Conservation (phyloP, 768 basidiomycete species). For the Leccinellum rugosiceps region DNA sequence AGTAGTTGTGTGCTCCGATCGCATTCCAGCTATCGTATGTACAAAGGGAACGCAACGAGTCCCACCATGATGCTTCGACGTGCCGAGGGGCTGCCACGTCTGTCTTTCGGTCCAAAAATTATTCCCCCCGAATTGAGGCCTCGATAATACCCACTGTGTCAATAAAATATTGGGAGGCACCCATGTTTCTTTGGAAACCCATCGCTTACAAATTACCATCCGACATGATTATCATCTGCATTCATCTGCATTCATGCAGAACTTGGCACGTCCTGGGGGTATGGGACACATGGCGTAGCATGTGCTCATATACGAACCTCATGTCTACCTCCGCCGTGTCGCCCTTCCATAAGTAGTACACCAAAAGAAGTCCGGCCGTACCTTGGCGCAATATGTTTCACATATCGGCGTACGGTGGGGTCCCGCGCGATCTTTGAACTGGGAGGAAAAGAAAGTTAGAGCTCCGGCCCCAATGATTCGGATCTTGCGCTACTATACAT, state of each 20-base stretch:
- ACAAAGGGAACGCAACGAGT: no score
- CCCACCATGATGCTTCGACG: no score
- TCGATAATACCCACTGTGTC: no score
- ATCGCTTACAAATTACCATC: no score
- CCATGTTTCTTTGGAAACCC: neutral
- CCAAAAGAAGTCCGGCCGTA: neutral
- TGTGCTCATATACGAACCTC: neutral
- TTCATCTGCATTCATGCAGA: neutral
- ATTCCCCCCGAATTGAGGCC: no score
- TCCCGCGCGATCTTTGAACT: neutral
- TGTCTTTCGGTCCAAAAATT: no score
- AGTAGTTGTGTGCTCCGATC: no score
- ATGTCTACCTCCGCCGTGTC: neutral
- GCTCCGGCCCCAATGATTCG: conserved; percentile 4
- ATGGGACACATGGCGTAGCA: neutral
- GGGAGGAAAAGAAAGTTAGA: conserved; percentile 2
- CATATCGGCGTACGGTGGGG: neutral
- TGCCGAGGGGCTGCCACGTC: no score
- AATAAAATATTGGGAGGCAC: neutral
- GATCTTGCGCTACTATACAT: neutral
- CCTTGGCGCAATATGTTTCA: neutral
- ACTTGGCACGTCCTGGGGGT: neutral
- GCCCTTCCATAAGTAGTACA: neutral
- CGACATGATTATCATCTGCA: neutral
- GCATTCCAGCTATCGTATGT: no score